These are phyloP conservation scores for Isoetes taiwanensis DNA, from an alignment of 75 land plant genomes.

Conservation along the genomic window DNA sequence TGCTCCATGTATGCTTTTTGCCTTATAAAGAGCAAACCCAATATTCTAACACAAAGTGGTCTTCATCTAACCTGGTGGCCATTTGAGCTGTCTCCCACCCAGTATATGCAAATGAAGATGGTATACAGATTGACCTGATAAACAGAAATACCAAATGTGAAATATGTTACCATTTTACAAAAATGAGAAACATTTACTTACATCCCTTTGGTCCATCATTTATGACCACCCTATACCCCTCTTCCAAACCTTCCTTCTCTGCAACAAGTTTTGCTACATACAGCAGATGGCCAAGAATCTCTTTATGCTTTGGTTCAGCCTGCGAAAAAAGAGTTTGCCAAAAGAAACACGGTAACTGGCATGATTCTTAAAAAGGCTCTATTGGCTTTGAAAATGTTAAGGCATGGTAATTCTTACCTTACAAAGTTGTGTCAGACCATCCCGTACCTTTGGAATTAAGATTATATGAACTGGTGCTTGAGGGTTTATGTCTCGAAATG, in stretches of 20 bases:
- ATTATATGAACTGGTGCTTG: slow-evolving; percentile 93
- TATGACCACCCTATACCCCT: slow-evolving; percentile 78
- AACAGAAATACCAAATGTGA: neutral
- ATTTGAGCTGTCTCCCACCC: slow-evolving; percentile 91
- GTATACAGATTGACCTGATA: slow-evolving; percentile 89
- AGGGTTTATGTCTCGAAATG: slow-evolving; percentile 78
- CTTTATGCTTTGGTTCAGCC: slow-evolving; percentile 69
- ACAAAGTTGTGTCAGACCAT: slow-evolving; percentile 78
- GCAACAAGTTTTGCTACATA: slow-evolving; percentile 65
- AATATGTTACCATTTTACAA: neutral
- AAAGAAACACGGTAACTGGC: neutral
- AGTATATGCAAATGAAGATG: slow-evolving; percentile 92
- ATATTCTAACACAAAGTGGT: too few species aligned
- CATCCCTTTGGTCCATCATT: slow-evolving; percentile 76
- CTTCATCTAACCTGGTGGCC: slow-evolving; percentile 83
- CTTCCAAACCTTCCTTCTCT: slow-evolving; percentile 64
- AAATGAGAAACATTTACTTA: slow-evolving; percentile 30
- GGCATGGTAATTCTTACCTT: slow-evolving; percentile 32
- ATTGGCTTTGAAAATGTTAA: neutral
- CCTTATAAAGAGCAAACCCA: too few species aligned
- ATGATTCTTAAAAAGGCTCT: neutral
- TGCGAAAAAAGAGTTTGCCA: slow-evolving; percentile 8
- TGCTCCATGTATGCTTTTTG: too few species aligned
- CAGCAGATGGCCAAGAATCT: slow-evolving; percentile 72
- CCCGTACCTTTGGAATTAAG: slow-evolving; percentile 71